phyloP scores from a whole-genome alignment of 2,329 filamentous ascomycete genomes.

The Colletotrichum noveboracense region DNA sequence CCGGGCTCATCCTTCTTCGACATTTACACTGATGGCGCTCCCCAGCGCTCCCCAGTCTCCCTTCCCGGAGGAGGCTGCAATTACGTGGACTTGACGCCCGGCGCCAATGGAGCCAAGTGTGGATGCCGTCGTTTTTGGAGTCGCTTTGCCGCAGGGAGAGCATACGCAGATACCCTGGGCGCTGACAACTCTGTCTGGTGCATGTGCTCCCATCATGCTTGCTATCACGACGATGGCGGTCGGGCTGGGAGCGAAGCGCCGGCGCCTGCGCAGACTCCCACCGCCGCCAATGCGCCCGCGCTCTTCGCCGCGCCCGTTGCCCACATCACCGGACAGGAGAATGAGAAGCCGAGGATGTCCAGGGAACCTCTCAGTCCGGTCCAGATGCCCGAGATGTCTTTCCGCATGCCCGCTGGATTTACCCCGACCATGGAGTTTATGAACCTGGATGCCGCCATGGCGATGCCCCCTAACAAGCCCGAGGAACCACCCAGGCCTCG shows the following conservation, averaged over 20 bases:
- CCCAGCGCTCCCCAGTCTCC: constrained; percentile 31
- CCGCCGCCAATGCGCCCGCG: neutral
- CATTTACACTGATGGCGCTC: constrained; percentile 56
- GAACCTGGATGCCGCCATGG: constrained; percentile 37
- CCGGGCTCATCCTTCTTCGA: constrained; percentile 56
- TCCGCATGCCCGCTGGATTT: constrained; percentile 42
- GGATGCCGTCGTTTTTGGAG: constrained; percentile 68
- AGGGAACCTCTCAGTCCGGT: constrained; percentile 59
- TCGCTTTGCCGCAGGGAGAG: constrained; percentile 39
- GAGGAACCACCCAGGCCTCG: constrained; percentile 25
- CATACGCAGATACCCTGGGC: constrained; percentile 34
- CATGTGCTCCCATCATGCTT: constrained; percentile 69
- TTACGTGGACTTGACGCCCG: constrained; percentile 58
- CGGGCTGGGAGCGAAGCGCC: constrained; percentile 31
- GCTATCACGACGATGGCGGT: constrained; percentile 60
- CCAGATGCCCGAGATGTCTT: constrained; percentile 48
- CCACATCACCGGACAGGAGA: constrained; percentile 51
- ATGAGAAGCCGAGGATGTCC: constrained; percentile 52
- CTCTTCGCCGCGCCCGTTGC: constrained; percentile 17
- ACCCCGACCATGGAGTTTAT: constrained; percentile 47
- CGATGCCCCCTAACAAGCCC: constrained; percentile 38
- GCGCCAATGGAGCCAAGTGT: constrained; percentile 57
- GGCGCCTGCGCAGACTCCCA: constrained; percentile 1
- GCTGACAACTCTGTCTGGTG: constrained; percentile 56
- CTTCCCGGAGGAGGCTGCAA: constrained; percentile 63